Evolutionary conservation across 129 eudicot genomes (phyloP).

Genomic region (Flaveria robusta): DNA sequence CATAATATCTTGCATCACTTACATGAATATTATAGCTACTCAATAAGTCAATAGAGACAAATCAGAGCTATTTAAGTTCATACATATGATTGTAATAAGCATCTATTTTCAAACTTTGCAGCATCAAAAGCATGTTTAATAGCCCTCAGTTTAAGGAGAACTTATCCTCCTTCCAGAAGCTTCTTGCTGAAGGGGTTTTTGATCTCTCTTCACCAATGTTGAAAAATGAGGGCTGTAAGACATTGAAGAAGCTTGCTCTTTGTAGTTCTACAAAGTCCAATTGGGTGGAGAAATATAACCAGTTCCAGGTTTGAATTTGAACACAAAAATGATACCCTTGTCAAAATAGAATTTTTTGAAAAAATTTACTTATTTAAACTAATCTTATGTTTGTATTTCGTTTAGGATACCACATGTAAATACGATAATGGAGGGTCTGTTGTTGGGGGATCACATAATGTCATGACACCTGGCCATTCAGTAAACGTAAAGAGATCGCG

Average conservation of each 20-base stretch:
- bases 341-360: not conserved
- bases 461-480: conserved; percentile 49
- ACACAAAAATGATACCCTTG: conserved; percentile 2
- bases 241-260: conserved; percentile 65
- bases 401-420: conserved; percentile 52
- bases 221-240: conserved; percentile 56
- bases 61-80: conserved; percentile 3
- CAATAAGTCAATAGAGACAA: not conserved
- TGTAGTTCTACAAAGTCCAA: conserved; percentile 60
- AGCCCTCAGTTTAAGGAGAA: conserved; percentile 81
- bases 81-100: conserved; percentile 3
- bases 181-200: conserved; percentile 85
- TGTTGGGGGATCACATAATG: conserved; percentile 39
- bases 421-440: conserved; percentile 41
- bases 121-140: conserved; percentile 74
- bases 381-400: conserved; percentile 5
- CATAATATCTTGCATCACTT: conserved; percentile 5
- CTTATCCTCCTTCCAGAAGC: conserved; percentile 69
- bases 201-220: conserved; percentile 56
- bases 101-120: conserved; percentile 35
- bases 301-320: conserved; percentile 55
- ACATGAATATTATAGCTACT: not conserved
- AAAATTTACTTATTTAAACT: conserved; percentile 16
- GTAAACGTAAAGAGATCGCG: conserved; percentile 52
- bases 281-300: conserved; percentile 81